phyloP scores from a whole-genome alignment of 129 eudicot genomes.

The Gnaphalium uliginosum region DNA sequence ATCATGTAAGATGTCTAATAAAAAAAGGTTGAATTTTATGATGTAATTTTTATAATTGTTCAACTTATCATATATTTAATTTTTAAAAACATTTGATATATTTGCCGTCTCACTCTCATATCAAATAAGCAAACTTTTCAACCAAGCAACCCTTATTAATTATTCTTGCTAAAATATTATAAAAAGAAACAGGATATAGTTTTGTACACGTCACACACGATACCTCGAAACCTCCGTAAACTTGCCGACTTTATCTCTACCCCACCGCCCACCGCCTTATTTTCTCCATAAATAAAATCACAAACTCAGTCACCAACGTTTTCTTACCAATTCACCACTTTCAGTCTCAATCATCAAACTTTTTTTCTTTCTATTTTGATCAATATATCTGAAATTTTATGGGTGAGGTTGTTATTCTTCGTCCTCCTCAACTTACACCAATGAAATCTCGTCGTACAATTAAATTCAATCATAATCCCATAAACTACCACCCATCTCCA shows the following conservation, averaged over 20 bases:
- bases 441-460: slow-evolving; percentile 28
- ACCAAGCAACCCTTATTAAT: too few species aligned
- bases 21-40: too few species aligned
- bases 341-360: neutral
- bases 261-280: neutral
- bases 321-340: neutral
- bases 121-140: too few species aligned
- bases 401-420: slow-evolving; percentile 37
- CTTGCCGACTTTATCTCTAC: neutral
- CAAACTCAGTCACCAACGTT: neutral
- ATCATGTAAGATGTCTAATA: too few species aligned
- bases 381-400: neutral
- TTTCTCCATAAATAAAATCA: neutral
- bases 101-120: too few species aligned
- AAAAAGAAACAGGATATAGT: neutral
- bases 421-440: slow-evolving; percentile 18
- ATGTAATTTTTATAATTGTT: too few species aligned
- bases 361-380: neutral
- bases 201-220: neutral
- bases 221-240: neutral
- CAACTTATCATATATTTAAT: too few species aligned
- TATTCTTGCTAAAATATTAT: too few species aligned
- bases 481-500: slow-evolving; percentile 13
- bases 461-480: neutral
- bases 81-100: too few species aligned